Evolutionary conservation across 768 basidiomycete genomes (phyloP).

Genomic region (Auricularia sp.): DNA sequence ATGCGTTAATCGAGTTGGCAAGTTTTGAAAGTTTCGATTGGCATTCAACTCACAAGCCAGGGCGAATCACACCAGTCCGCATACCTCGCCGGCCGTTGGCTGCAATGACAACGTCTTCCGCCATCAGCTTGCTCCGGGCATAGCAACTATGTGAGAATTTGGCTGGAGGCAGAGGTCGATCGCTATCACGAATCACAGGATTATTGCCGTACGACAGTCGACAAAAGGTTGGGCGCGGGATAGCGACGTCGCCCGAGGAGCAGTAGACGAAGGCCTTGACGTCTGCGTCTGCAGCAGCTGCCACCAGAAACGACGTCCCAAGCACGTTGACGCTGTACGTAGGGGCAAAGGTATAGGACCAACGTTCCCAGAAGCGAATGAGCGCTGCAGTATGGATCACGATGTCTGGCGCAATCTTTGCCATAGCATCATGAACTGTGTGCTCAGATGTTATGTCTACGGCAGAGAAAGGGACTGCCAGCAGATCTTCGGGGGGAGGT

Average conservation of each 20-base stretch:
- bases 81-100: not conserved
- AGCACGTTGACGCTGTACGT: slow-evolving; percentile 8
- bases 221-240: slow-evolving; percentile 11
- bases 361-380: slow-evolving; percentile 18
- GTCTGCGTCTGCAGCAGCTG: not conserved
- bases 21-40: not conserved
- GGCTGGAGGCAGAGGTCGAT: not conserved
- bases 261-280: not conserved
- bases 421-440: slow-evolving; percentile 20
- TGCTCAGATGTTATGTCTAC: slow-evolving; percentile 24
- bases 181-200: not conserved
- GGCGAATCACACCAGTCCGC: slow-evolving; percentile 18
- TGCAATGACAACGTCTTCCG: not conserved
- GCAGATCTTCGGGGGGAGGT: slow-evolving; percentile 16
- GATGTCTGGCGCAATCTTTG: slow-evolving; percentile 10
- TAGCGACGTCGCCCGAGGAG: not conserved
- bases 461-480: slow-evolving; percentile 13
- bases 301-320: not conserved
- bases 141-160: not conserved
- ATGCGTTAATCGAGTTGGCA: not conserved
- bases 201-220: slow-evolving; percentile 17
- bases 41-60: slow-evolving; percentile 19
- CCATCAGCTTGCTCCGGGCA: not conserved
- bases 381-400: slow-evolving; percentile 16
- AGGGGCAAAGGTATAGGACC: slow-evolving; percentile 9